phyloP scores from a whole-genome alignment of 768 basidiomycete species.

The Termitomyces sp. region DNA sequence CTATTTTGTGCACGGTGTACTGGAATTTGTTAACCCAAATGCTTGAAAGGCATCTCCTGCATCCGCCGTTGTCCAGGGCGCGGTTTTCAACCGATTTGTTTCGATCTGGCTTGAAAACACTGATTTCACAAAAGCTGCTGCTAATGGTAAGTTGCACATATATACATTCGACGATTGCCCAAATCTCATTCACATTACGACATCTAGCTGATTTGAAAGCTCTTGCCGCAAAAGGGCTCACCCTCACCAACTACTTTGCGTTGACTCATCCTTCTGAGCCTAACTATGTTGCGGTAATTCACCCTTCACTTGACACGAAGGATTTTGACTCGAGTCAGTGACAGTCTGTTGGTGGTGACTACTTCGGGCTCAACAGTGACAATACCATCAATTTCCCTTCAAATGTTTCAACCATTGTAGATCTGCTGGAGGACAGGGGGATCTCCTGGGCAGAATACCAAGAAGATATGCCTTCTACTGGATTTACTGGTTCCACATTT shows the following conservation, averaged over 20 bases:
- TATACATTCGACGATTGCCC: too few relatives aligned
- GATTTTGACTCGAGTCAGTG: not conserved
- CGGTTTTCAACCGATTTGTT: slow-evolving; percentile 27
- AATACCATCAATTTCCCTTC: slow-evolving; percentile 31
- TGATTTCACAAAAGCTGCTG: slow-evolving; percentile 34
- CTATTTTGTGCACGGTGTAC: not conserved
- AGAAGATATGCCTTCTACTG: slow-evolving; percentile 54
- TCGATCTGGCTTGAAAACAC: slow-evolving; percentile 64
- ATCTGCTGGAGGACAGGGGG: slow-evolving; percentile 54
- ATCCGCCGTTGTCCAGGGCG: slow-evolving; percentile 16
- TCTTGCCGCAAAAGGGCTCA: slow-evolving; percentile 48
- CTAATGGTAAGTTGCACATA: slow-evolving; percentile 18
- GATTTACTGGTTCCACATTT: slow-evolving; percentile 37
- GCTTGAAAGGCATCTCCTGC: not conserved
- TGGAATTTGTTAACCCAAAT: not conserved
- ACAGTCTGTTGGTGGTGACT: slow-evolving; percentile 12
- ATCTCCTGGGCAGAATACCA: slow-evolving; percentile 63
- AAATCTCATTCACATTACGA: not conserved
- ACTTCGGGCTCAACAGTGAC: slow-evolving; percentile 42
- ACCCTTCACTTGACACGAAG: slow-evolving; percentile 15
- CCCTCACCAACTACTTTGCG: slow-evolving; percentile 41
- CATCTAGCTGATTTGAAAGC: slow-evolving; percentile 23
- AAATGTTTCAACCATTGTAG: slow-evolving; percentile 56
- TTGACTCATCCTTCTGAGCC: slow-evolving; percentile 61
- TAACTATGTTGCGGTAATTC: slow-evolving; percentile 44